These are phyloP conservation scores for Akanthomyces lecanii DNA, from an alignment of 2,329 filamentous ascomycete species.

Conservation along the genomic window DNA sequence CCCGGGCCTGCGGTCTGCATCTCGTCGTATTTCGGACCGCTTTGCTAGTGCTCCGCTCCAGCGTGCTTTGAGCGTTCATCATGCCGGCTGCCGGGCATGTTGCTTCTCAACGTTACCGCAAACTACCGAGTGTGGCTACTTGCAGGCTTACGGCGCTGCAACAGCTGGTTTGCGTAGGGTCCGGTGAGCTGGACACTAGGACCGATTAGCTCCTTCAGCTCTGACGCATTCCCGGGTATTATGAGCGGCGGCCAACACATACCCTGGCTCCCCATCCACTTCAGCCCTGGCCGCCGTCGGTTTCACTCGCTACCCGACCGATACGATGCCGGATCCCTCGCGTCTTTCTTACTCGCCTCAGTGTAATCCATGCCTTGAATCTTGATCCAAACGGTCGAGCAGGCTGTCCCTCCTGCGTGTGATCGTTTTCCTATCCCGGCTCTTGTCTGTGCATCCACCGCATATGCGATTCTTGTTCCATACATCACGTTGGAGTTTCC, in stretches of 20 bases:
- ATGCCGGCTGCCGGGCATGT: not conserved
- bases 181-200: not conserved
- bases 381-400: not conserved
- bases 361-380: not conserved
- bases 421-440: not conserved
- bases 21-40: slow-evolving; percentile 9
- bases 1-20: not conserved
- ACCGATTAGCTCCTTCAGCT: not conserved
- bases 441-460: not conserved
- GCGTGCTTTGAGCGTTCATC: not conserved
- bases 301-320: not conserved
- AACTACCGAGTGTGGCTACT: too few relatives aligned
- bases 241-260: not conserved
- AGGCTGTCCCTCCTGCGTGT: not conserved
- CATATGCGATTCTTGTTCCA: not conserved
- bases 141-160: too few relatives aligned
- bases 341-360: not conserved
- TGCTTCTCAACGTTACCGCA: too few relatives aligned
- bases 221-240: not conserved
- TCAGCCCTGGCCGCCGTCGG: not conserved
- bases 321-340: slow-evolving; percentile 7
- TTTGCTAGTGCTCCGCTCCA: not conserved
- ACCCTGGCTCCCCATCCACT: not conserved
- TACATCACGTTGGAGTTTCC: not conserved
- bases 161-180: not conserved